Conservation (phyloP, 768 basidiomycete species). For the Suillus tomentosus region DNA sequence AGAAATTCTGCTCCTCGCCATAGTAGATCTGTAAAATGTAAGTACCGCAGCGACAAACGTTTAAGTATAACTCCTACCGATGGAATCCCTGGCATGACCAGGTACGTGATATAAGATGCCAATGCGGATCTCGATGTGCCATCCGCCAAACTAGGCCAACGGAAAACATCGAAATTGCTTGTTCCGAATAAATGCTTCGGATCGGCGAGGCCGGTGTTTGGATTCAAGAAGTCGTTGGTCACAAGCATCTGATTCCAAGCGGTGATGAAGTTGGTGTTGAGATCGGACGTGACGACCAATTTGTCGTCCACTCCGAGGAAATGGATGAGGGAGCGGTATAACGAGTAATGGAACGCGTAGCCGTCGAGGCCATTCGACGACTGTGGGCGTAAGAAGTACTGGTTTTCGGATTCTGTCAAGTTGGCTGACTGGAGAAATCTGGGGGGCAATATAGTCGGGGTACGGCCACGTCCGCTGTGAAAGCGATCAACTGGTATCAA, state of each 20-base stretch:
- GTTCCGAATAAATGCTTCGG: conserved; percentile 89
- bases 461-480: conserved; percentile 83
- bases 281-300: conserved; percentile 54
- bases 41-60: not conserved
- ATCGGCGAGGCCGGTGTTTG: conserved; percentile 57
- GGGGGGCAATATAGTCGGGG: conserved; percentile 65
- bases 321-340: conserved; percentile 82
- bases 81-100: conserved; percentile 88
- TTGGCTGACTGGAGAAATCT: conserved; percentile 61
- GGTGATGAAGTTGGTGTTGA: conserved; percentile 78
- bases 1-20: conserved; percentile 92
- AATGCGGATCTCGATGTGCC: conserved; percentile 77
- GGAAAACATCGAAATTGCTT: conserved; percentile 94
- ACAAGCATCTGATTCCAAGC: conserved; percentile 94
- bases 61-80: conserved; percentile 43
- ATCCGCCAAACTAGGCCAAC: conserved; percentile 88
- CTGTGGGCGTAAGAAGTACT: conserved; percentile 79
- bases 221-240: conserved; percentile 83
- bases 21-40: conserved; percentile 61
- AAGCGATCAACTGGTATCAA: conserved; percentile 6
- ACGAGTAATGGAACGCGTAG: conserved; percentile 93
- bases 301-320: conserved; percentile 98
- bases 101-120: conserved; percentile 73
- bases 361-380: conserved; percentile 66
- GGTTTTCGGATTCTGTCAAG: conserved; percentile 55